Conservation (phyloP, 169 alveolate genomes). For the Eimeria maxima region DNA sequence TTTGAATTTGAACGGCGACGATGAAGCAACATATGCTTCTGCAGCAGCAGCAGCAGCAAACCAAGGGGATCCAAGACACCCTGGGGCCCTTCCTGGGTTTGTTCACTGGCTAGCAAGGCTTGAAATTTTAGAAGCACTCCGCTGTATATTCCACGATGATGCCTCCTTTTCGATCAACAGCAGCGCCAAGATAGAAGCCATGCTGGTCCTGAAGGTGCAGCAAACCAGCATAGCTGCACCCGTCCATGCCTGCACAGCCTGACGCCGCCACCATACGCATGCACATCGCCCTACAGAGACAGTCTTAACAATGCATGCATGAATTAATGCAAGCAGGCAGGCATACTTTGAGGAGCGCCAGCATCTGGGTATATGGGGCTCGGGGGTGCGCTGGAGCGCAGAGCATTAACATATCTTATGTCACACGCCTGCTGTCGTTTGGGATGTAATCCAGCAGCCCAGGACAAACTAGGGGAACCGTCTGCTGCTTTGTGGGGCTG, state of each 20-base stretch:
- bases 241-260: not conserved
- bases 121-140: conserved; percentile 8
- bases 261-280: not conserved
- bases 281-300: not conserved
- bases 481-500: too few species aligned
- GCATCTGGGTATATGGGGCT: not conserved
- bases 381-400: too few species aligned
- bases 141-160: not conserved
- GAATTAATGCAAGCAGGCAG: not conserved
- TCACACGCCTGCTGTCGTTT: too few species aligned
- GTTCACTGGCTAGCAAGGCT: conserved; percentile 40
- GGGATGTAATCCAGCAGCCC: too few species aligned
- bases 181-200: conserved; percentile 23
- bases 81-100: conserved; percentile 10
- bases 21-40: not conserved
- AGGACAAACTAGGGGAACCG: not conserved
- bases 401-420: not conserved
- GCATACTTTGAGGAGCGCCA: not conserved
- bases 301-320: not conserved
- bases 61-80: not conserved
- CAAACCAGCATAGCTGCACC: not conserved
- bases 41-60: conserved; percentile 1
- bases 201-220: conserved; percentile 26
- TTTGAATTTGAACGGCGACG: not conserved
- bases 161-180: conserved; percentile 9